Percentiles rank a stretch among this genome's conserved stretches.
phyloP scores from a whole-genome alignment of 2,329 filamentous ascomycete species.

The Colletotrichum echinochloae region DNA sequence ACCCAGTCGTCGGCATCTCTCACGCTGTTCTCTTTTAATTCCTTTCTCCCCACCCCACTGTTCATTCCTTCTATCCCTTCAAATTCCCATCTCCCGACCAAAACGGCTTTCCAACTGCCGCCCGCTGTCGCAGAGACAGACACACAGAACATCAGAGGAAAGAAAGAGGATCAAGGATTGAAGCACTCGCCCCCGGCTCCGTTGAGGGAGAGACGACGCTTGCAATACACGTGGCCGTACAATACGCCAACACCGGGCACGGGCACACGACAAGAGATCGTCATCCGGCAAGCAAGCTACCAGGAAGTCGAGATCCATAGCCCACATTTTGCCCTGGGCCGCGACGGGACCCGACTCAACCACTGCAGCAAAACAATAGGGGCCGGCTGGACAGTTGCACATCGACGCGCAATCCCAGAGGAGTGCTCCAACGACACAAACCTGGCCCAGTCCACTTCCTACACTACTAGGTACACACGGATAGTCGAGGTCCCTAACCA shows the following conservation, averaged over 20 bases:
- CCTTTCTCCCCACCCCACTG: slow-evolving; percentile 32
- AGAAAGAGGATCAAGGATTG: not conserved
- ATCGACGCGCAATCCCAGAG: slow-evolving; percentile 22
- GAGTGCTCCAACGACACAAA: slow-evolving; percentile 22
- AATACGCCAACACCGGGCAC: not conserved
- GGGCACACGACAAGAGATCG: slow-evolving; percentile 13
- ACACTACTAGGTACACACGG: too few relatives aligned
- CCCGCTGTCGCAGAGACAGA: slow-evolving; percentile 20
- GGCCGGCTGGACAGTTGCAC: slow-evolving; percentile 23
- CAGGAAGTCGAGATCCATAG: not conserved
- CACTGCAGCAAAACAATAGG: slow-evolving; percentile 25
- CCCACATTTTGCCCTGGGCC: slow-evolving; percentile 10
- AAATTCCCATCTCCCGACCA: slow-evolving; percentile 23
- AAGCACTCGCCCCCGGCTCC: not conserved
- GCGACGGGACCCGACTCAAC: slow-evolving; percentile 8
- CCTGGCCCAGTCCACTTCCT: not conserved
- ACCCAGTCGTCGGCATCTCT: not conserved
- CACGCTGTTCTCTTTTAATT: slow-evolving; percentile 31
- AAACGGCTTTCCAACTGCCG: slow-evolving; percentile 18
- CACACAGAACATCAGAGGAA: not conserved
- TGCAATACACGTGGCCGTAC: not conserved
- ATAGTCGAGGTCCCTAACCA: slow-evolving; percentile 2
- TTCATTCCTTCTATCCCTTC: slow-evolving; percentile 25
- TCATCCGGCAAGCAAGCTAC: slow-evolving; percentile 12
- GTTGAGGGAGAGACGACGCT: not conserved